These are phyloP conservation scores for Vitis rotundifolia DNA, from an alignment of 164 flowering plant genomes.

Conservation along the genomic window DNA sequence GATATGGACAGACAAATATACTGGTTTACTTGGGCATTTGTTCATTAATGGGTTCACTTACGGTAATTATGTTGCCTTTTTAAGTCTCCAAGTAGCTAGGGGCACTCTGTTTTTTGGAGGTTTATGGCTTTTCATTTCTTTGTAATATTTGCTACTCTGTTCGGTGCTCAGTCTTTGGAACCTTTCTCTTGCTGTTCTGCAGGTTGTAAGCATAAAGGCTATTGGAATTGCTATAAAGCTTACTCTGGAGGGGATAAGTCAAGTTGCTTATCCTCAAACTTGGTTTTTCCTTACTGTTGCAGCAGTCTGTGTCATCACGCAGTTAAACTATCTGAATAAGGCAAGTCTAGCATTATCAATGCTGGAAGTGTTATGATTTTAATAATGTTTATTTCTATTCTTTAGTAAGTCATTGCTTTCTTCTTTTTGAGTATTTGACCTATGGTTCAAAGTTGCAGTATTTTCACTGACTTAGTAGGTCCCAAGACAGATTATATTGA, in stretches of 20 bases:
- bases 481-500: too few species aligned
- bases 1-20: constrained; percentile 83
- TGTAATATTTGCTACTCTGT: background rate
- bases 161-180: constrained; percentile 2
- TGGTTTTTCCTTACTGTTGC: constrained; percentile 75
- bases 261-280: constrained; percentile 74
- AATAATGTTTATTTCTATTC: background rate
- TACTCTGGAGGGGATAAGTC: constrained; percentile 74
- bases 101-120: background rate
- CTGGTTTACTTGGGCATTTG: constrained; percentile 89
- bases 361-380: background rate
- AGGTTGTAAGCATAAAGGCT: constrained; percentile 90
- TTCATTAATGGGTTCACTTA: constrained; percentile 84
- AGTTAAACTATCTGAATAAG: constrained; percentile 79
- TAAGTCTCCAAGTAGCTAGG: background rate
- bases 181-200: constrained; percentile 15
- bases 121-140: background rate
- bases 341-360: constrained; percentile 21
- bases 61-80: constrained; percentile 47
- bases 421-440: too few species aligned
- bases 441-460: too few species aligned
- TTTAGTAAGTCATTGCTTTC: background rate
- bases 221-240: constrained; percentile 84
- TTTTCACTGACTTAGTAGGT: too few species aligned
- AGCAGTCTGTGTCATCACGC: constrained; percentile 68